Base-by-base conservation (phyloP, 352 stramenopile species). In the Globisporangium megalacanthum region DNA sequence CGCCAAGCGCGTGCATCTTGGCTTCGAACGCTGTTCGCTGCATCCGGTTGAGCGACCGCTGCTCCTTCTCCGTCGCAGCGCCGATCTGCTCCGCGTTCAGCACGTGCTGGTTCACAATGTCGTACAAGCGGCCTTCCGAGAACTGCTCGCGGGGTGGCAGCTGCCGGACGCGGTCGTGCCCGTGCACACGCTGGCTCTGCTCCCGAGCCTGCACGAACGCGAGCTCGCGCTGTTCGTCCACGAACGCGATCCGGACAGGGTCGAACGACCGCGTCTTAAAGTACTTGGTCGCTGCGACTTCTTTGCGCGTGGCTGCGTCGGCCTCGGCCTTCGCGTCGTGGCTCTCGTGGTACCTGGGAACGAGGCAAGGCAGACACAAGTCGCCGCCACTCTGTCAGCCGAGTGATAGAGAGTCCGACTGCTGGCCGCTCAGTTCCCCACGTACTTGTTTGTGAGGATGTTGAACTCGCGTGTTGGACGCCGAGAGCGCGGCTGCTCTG, bases 371-470 rank as follows among this genome's bases (percentile, higher is more conserved):
- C 52, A 29, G 25, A 29, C 25, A 29, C 41, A 46, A n/a, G 19
- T 46, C 41, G 11, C 13, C 25, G 25, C 25, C 25, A 46, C 5
- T 46, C 41, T 4, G 15, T 14, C 41, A 35, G 10, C 4, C 7
- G 4, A 14, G 46, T 9, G 46, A 33, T 14, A 6, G 20, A 35
- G n/a, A n/a, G 17, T 4, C 17, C 0, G 31, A 19, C 49, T 29
- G 25, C 25, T 29, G 25, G 25, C 25, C 4, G 25, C 25, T 51
- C 46, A 51, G n/a, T 29, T 17, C 20, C 46, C 14, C 4, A 31
- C 68, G 52, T 66, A 90, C 73, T 90, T 84, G 72, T 90, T 90
- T 29, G 72, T 85, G 45, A 90, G 70, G 41, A 90, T 86, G 57
- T 82, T 88, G 60, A 88, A 90, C 35, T 86, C 77, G 6, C 77